A percentile compares a stretch with the other conserved stretches of the same genome.
These are phyloP conservation scores for Solanum lycopersicoides DNA, from an alignment of 257 asterid genomes.

Conservation along the genomic window DNA sequence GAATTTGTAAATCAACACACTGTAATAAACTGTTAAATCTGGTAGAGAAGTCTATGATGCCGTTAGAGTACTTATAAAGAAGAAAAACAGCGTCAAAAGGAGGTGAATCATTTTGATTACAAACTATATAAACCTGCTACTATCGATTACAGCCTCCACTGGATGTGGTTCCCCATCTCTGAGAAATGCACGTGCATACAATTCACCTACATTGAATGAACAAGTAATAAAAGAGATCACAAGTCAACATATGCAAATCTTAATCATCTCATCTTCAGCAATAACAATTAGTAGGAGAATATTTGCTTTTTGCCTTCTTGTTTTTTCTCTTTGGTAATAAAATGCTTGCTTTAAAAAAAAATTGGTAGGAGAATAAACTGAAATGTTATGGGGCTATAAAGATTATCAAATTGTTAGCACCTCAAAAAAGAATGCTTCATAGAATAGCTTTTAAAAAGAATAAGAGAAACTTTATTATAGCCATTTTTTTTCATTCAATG, in stretches of 20 bases:
- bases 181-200: slow-evolving; percentile 94
- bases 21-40: background rate
- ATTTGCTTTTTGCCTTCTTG: background rate
- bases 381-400: background rate
- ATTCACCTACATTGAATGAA: slow-evolving; percentile 50
- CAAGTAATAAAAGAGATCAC: background rate
- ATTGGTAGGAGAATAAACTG: background rate
- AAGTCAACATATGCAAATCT: background rate
- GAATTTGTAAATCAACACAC: background rate
- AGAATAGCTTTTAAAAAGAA: background rate
- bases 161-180: slow-evolving; percentile 99
- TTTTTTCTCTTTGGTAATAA: background rate
- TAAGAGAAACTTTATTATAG: background rate
- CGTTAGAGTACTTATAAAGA: background rate
- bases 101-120: background rate
- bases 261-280: background rate
- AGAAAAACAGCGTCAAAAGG: background rate
- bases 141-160: slow-evolving; percentile 94
- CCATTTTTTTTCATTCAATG: background rate
- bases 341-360: background rate
- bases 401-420: background rate
- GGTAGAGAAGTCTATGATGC: background rate
- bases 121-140: slow-evolving; percentile 73
- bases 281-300: background rate
- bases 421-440: background rate